Conservation (phyloP, 2,329 filamentous ascomycete species). For the Dactylonectria estremocensis region DNA sequence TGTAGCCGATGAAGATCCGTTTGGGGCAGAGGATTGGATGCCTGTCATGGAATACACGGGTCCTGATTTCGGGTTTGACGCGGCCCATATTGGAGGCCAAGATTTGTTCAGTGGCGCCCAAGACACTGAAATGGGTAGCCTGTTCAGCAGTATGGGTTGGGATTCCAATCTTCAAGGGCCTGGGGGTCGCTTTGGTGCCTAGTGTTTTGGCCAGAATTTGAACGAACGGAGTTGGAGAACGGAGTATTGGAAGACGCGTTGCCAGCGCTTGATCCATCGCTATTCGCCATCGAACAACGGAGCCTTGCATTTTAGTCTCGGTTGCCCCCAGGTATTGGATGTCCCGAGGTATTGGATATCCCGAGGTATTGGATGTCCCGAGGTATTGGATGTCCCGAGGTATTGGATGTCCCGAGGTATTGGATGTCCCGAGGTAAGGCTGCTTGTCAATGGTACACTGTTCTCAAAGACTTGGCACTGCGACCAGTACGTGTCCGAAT, state of each 20-base stretch:
- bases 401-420: too few relatives aligned
- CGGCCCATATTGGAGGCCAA: slow-evolving; percentile 10
- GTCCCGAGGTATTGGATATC: too few relatives aligned
- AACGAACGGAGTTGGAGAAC: too few relatives aligned
- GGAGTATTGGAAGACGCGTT: too few relatives aligned
- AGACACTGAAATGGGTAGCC: slow-evolving; percentile 6
- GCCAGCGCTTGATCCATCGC: background rate
- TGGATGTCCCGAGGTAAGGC: too few relatives aligned
- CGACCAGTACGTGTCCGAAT: background rate
- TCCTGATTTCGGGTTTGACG: slow-evolving; percentile 28
- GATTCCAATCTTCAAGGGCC: background rate
- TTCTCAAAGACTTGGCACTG: too few relatives aligned
- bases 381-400: too few relatives aligned
- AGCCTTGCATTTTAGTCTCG: too few relatives aligned
- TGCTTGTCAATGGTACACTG: too few relatives aligned
- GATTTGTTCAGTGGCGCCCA: slow-evolving; percentile 2
- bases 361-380: too few relatives aligned
- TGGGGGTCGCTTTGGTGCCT: background rate
- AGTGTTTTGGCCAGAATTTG: background rate
- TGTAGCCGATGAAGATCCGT: background rate
- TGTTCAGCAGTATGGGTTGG: slow-evolving; percentile 20
- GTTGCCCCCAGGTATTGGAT: too few relatives aligned
- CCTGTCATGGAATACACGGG: slow-evolving; percentile 26
- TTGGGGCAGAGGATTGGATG: slow-evolving; percentile 12
- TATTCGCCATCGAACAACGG: background rate